Percentiles rank a stretch among this genome's conserved stretches.
Evolutionary conservation across 805 yeast genomes (phyloP).

Genomic region (Nakazawaea anatomiae): DNA sequence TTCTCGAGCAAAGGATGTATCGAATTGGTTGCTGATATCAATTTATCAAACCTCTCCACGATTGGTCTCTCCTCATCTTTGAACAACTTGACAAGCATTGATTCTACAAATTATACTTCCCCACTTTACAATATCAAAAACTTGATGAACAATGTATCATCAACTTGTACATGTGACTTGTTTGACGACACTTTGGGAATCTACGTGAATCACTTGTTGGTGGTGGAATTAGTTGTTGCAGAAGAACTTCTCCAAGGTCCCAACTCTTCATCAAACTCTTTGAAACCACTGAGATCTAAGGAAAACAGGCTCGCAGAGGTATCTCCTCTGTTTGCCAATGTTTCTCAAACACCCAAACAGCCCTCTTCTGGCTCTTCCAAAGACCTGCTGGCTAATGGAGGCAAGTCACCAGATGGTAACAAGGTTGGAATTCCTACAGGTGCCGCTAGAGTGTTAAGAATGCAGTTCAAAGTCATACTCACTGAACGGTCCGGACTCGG

Average conservation of each 20-base stretch:
- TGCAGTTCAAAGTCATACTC: conserved; percentile 83
- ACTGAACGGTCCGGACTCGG: conserved; percentile 95
- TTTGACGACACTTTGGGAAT: conserved; percentile 79
- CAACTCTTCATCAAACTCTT: not conserved
- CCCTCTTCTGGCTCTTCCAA: not conserved
- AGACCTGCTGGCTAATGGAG: conserved; percentile 11
- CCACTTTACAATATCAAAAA: conserved; percentile 21
- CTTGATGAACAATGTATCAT: conserved; percentile 17
- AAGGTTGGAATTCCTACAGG: conserved; percentile 79
- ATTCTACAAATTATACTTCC: conserved; percentile 25
- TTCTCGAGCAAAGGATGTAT: conserved; percentile 72
- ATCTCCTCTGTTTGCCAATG: conserved; percentile 34
- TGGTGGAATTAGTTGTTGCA: conserved; percentile 89
- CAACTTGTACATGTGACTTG: conserved; percentile 72
- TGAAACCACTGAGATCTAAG: conserved; percentile 10
- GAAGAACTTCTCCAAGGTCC: conserved; percentile 62
- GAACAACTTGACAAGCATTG: conserved; percentile 22
- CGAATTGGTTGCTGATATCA: conserved; percentile 70
- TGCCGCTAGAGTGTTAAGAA: conserved; percentile 86
- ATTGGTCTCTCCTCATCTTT: conserved; percentile 31
- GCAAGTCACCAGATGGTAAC: conserved; percentile 20
- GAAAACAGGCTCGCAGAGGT: conserved; percentile 38
- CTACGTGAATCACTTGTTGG: conserved; percentile 65
- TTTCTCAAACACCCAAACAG: conserved; percentile 16
- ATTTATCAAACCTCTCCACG: conserved; percentile 53